Conservation (phyloP, 768 basidiomycete species). For the Plicaturopsis crispa region DNA sequence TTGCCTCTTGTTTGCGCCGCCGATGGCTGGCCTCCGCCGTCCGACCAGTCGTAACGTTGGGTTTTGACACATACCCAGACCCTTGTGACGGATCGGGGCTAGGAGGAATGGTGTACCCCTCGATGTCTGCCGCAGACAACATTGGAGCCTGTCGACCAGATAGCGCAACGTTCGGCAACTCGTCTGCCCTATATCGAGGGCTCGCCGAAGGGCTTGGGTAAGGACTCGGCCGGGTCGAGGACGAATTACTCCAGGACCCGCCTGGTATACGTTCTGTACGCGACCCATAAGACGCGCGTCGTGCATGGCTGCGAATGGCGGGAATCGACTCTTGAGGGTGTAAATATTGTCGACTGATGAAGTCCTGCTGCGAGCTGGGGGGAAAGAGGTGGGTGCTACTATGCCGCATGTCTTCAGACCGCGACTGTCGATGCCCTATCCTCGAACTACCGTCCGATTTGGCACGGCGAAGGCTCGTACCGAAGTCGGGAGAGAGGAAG, state of each 20-base stretch:
- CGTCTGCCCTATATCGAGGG: constrained; percentile 44
- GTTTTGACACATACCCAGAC: constrained; percentile 41
- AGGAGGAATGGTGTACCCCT: neutral
- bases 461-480: constrained; percentile 35
- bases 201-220: constrained; percentile 66
- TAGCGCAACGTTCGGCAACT: constrained; percentile 28
- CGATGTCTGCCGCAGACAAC: too few species aligned
- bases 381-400: constrained; percentile 15
- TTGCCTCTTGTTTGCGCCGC: constrained; percentile 82
- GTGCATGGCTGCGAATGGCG: constrained; percentile 32
- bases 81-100: too few species aligned
- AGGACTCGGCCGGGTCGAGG: constrained; percentile 42
- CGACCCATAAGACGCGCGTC: constrained; percentile 34
- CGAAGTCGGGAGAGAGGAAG: constrained; percentile 27
- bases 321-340: constrained; percentile 30
- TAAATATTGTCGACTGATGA: constrained; percentile 35
- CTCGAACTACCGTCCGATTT: constrained; percentile 40
- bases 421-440: constrained; percentile 41
- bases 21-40: constrained; percentile 84
- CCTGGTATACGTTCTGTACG: constrained; percentile 21
- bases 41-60: constrained; percentile 85
- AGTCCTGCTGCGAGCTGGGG: constrained; percentile 32
- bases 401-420: constrained; percentile 53
- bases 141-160: neutral
- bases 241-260: constrained; percentile 23